Evolutionary conservation across 2,329 filamentous ascomycete species (phyloP).

Genomic region (Intubia oerlemansii): DNA sequence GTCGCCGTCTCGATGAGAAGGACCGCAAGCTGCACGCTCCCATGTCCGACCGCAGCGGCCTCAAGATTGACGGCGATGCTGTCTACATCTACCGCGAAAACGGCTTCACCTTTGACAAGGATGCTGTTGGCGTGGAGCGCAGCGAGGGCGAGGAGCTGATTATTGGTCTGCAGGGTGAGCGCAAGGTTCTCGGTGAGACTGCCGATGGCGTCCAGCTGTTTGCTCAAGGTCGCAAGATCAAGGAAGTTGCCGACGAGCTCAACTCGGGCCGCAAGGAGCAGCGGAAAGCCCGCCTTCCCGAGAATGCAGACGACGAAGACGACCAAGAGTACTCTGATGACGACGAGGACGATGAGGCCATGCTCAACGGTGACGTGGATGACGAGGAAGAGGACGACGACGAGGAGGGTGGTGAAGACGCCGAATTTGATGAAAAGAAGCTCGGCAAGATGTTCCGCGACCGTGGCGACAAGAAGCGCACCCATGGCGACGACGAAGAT

Average conservation of each 20-base stretch:
- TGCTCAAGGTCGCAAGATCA: slow-evolving; percentile 49
- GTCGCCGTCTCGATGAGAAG: slow-evolving; percentile 77
- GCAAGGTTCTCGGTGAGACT: slow-evolving; percentile 61
- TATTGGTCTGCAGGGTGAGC: slow-evolving; percentile 66
- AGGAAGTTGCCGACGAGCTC: slow-evolving; percentile 31
- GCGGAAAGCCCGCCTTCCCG: slow-evolving; percentile 32
- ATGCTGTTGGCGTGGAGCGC: slow-evolving; percentile 46
- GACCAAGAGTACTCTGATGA: slow-evolving; percentile 21
- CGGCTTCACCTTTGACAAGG: slow-evolving; percentile 53
- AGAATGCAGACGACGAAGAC: slow-evolving; percentile 32
- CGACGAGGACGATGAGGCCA: slow-evolving; percentile 32
- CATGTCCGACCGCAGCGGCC: slow-evolving; percentile 92
- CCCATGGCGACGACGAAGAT: slow-evolving; percentile 38
- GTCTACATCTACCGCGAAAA: slow-evolving; percentile 66
- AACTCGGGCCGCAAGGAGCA: slow-evolving; percentile 40
- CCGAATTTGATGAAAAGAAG: slow-evolving; percentile 36
- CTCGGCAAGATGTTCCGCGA: slow-evolving; percentile 39
- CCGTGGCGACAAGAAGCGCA: slow-evolving; percentile 22
- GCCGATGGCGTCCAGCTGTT: slow-evolving; percentile 75
- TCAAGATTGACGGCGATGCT: slow-evolving; percentile 91
- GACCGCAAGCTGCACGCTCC: slow-evolving; percentile 92
- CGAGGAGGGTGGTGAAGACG: slow-evolving; percentile 27
- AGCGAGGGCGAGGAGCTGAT: slow-evolving; percentile 95
- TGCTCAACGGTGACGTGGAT: slow-evolving; percentile 15
- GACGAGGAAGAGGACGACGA: slow-evolving; percentile 30